A percentile compares a stretch with the other conserved stretches of the same genome.
Conservation (phyloP, 257 asterid genomes). For the Sherardia arvensis region DNA sequence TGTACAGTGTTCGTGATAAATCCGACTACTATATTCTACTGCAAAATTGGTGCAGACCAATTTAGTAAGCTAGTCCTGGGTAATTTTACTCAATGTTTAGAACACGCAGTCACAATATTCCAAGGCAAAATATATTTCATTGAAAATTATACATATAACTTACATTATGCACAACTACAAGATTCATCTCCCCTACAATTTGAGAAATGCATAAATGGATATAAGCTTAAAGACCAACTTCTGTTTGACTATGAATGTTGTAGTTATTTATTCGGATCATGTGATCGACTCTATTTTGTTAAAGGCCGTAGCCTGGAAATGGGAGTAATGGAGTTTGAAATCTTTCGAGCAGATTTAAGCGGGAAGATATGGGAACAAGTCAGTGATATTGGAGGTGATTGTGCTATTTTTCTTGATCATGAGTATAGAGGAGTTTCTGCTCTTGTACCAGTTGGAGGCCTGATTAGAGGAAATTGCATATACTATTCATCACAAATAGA, state of each 20-base stretch:
- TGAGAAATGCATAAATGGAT: background rate
- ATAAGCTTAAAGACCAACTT: background rate
- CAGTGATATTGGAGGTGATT: background rate
- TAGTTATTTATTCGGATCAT: background rate
- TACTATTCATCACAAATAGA: background rate
- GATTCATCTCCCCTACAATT: background rate
- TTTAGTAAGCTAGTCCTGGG: background rate
- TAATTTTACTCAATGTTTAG: no score
- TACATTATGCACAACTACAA: background rate
- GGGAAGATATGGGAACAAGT: background rate
- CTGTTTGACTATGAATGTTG: background rate
- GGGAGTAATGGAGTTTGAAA: background rate
- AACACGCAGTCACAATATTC: background rate
- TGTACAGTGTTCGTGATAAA: background rate
- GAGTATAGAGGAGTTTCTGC: background rate
- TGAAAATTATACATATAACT: background rate
- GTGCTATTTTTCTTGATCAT: background rate
- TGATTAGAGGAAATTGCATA: background rate
- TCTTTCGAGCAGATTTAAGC: background rate
- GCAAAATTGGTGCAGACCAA: background rate
- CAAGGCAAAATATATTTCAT: background rate
- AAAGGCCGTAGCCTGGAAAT: background rate
- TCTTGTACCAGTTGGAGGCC: background rate
- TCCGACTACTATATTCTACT: background rate
- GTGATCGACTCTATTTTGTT: background rate